These are phyloP conservation scores for Agaricus subrufescens DNA, from an alignment of 768 basidiomycete species.

Conservation along the genomic window DNA sequence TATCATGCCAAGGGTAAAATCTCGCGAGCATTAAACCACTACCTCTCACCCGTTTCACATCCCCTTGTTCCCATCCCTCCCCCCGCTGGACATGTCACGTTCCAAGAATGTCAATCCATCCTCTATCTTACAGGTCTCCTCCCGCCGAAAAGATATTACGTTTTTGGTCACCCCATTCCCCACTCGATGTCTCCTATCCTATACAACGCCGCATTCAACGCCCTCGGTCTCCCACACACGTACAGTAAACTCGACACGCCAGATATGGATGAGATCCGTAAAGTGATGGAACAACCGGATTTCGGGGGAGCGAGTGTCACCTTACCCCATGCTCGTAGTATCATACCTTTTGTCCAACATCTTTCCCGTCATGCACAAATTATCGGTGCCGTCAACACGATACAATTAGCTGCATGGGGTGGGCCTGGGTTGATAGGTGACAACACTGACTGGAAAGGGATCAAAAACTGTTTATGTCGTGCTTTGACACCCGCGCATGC, in stretches of 20 bases:
- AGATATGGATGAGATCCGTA: conserved; percentile 41
- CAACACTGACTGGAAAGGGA: conserved; percentile 81
- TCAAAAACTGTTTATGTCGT: conserved; percentile 42
- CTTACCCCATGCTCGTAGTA: conserved; percentile 72
- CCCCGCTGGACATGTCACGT: conserved; percentile 72
- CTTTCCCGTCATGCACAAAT: conserved; percentile 58
- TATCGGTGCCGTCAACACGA: conserved; percentile 80
- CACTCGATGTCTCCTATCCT: conserved; percentile 72
- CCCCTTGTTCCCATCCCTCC: conserved; percentile 58
- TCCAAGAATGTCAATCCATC: conserved; percentile 60
- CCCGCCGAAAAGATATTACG: conserved; percentile 54
- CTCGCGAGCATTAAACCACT: conserved; percentile 65
- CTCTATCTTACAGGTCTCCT: conserved; percentile 60
- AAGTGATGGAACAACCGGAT: conserved; percentile 39
- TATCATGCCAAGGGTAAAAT: conserved; percentile 52
- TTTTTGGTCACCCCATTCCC: conserved; percentile 68
- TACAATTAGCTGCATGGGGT: conserved; percentile 41
- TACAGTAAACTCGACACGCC: conserved; percentile 58
- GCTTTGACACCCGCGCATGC: conserved; percentile 27
- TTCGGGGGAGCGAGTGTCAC: conserved; percentile 86
- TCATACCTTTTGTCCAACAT: conserved; percentile 61
- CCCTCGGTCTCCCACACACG: conserved; percentile 61
- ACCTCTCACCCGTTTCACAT: conserved; percentile 74
- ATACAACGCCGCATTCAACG: conserved; percentile 67
- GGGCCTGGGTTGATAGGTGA: conserved; percentile 53